These are phyloP conservation scores for Euphorbia lathyris DNA, from an alignment of 345 rosid species.

Conservation along the genomic window DNA sequence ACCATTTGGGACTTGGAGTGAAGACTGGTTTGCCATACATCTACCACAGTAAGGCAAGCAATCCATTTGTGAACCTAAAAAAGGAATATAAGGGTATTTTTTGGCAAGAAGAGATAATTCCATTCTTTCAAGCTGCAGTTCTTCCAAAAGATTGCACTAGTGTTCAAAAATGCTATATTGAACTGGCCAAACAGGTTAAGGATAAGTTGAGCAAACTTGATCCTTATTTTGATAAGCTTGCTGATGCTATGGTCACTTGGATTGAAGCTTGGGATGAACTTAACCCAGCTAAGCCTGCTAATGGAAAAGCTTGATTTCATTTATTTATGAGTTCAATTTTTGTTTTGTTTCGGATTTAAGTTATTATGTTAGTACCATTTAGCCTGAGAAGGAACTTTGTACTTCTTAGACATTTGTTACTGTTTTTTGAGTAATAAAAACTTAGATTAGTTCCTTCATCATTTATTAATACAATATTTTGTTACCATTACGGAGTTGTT, in stretches of 20 bases:
- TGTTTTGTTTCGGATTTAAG: too few relatives aligned
- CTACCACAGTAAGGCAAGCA: constrained; percentile 94
- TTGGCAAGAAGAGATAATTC: constrained; percentile 98
- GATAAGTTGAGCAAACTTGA: constrained; percentile 72
- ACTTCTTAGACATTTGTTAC: too few relatives aligned
- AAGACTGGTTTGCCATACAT: constrained; percentile 90
- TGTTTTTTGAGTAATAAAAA: too few relatives aligned
- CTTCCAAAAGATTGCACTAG: constrained; percentile 76
- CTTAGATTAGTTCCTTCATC: too few relatives aligned
- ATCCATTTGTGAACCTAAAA: constrained; percentile 85
- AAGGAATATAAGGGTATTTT: constrained; percentile 89
- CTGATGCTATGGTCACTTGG: constrained; percentile 94
- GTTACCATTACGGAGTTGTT: too few relatives aligned
- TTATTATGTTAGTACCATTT: too few relatives aligned
- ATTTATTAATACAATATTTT: too few relatives aligned
- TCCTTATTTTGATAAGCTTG: constrained; percentile 82
- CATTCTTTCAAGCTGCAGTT: constrained; percentile 64
- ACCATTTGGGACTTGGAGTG: constrained; percentile 80
- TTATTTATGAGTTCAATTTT: too few relatives aligned
- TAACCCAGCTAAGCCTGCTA: constrained; percentile 39
- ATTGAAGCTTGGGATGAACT: constrained; percentile 97
- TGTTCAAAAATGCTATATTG: constrained; percentile 81
- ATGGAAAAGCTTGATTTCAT: too few relatives aligned
- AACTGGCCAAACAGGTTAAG: constrained; percentile 72
- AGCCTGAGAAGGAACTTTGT: too few relatives aligned